Percentiles rank a stretch among this genome's conserved stretches.
Evolutionary conservation across 805 yeast species (phyloP).

Genomic region (Myxozyma sirexii): DNA sequence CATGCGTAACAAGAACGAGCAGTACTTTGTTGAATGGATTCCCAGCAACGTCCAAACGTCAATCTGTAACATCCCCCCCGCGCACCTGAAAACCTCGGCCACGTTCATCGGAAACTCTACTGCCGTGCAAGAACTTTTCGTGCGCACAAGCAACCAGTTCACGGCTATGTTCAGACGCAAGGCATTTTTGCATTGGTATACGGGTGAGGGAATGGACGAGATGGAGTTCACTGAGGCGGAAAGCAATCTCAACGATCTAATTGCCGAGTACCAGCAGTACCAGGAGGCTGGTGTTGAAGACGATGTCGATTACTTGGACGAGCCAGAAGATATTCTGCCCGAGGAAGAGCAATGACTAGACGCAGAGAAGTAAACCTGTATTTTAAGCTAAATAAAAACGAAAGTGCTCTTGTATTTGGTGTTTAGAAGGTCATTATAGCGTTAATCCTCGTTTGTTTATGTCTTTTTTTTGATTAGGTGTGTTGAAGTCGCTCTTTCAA

Average conservation of each 20-base stretch:
- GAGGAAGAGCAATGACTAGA: slow-evolving; percentile 11
- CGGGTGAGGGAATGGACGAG: slow-evolving; percentile 95
- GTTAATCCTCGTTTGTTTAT: not conserved
- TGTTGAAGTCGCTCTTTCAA: not conserved
- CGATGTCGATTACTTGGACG: slow-evolving; percentile 62
- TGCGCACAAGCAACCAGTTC: slow-evolving; percentile 87
- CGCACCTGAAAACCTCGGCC: slow-evolving; percentile 83
- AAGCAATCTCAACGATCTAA: slow-evolving; percentile 85
- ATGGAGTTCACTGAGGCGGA: slow-evolving; percentile 93
- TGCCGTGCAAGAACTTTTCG: slow-evolving; percentile 86
- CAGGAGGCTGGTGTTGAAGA: slow-evolving; percentile 79
- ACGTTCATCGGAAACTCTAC: slow-evolving; percentile 93
- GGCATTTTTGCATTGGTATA: slow-evolving; percentile 96
- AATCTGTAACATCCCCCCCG: slow-evolving; percentile 88
- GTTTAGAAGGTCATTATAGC: not conserved
- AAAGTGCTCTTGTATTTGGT: not conserved
- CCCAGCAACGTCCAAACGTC: slow-evolving; percentile 95
- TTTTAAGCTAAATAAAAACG: not conserved
- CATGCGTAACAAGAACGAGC: slow-evolving; percentile 78
- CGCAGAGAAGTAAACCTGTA: not conserved
- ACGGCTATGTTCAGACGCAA: slow-evolving; percentile 89
- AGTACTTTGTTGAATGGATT: slow-evolving; percentile 92
- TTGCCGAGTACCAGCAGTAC: slow-evolving; percentile 88
- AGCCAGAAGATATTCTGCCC: slow-evolving; percentile 50
- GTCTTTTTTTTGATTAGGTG: not conserved